Base-by-base conservation (phyloP, 2,329 filamentous ascomycete species). In the Diaporthe australafricana region DNA sequence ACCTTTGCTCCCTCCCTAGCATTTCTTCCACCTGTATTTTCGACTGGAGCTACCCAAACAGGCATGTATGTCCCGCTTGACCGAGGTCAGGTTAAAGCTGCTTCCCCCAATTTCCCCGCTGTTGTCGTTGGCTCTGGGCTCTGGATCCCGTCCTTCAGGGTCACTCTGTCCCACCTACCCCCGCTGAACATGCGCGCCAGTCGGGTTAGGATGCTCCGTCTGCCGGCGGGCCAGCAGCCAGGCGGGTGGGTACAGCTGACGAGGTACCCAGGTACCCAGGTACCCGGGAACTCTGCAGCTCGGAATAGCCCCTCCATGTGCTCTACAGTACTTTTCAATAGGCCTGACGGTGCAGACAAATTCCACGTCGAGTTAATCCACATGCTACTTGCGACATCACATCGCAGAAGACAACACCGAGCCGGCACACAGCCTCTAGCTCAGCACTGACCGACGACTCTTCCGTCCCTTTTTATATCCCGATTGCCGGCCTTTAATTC, bases 141-240 rank as follows among this genome's bases (percentile, higher is more conserved):
- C 22, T 42, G 63, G 63, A 22, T 22, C 30, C 47, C 63, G 60
- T 17, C n/a, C 42, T 48, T 25, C 60, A 63, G 60, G 60, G 60
- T 48, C 57, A 35, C 57, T 32, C 11, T 63, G 57, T 63, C 57
- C 60, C 60, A 48, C 57, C 27, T n/a, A 20, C 22, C 57, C 47
- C 57, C 60, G 52, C 38, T 68, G 32, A 27, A 71, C 57, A 74
- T 63, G 72, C 72, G 72, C 72, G 47, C 72, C 71, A 74, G 72
- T 73, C 72, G 70, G 70, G 67, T 73, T n/a, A 73, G 68, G 68
- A 57, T 63, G 27, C 62, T 38, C 72, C 71, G 55, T 50, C 40
- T 25, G 55, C 70, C 70, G 66, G 50, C n/a, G 53, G 35, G 9
- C 42, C 27, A 32, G 11, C 40, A 32, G 17, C 25, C 14, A 40